Base-by-base conservation (phyloP, 768 basidiomycete genomes). In the Boletus speciosus region DNA sequence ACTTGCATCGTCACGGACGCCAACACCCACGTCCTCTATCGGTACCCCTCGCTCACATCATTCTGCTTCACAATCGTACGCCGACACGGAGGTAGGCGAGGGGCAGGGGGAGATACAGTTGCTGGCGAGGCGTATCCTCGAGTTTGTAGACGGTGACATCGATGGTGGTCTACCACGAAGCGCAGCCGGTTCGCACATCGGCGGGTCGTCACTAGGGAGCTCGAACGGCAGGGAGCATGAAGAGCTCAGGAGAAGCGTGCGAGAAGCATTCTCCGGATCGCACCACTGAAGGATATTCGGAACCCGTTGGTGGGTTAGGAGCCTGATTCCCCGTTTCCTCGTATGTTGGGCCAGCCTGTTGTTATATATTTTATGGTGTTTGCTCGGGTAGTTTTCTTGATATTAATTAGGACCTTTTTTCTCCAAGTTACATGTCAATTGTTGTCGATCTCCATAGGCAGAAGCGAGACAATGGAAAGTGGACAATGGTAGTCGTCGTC, bases 41-140 rank as follows among this genome's bases (percentile, higher is more conserved):
- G 86, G 83, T 46, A 90, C 86, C 32, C 88, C 86, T 6, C 82
- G 75, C 43, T 85, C 88, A 51, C 82, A 88, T 64, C 81, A 80
- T 62, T 85, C 88, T 19, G 79, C 78, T 54, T 71, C 78, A 34
- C 85, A 85, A 52, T 90, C 89, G 37, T 86, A 88, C 61, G 86
- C 87, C 54, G 91, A 88, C 40, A 91, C 90, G 15, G 89, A 91
- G 39, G 83, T 85, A 3, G 90, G 85, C 3, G 91, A 94, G 54
- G 94, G 94, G 8, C 89, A 90, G 60, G 86, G 89, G 36, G 96
- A 98, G 74, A 98, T 98, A 59, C 86, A 91, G 57, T 75, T 87
- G 27, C 81, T 98, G 41, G 86, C 88, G 8, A 78, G 87, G 42
- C 82, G 92, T 58, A 97, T 97, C 48, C 72, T 95, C 50, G 93